Base-by-base conservation (phyloP, 345 rosid genomes). In the Hibiscus syriacus region DNA sequence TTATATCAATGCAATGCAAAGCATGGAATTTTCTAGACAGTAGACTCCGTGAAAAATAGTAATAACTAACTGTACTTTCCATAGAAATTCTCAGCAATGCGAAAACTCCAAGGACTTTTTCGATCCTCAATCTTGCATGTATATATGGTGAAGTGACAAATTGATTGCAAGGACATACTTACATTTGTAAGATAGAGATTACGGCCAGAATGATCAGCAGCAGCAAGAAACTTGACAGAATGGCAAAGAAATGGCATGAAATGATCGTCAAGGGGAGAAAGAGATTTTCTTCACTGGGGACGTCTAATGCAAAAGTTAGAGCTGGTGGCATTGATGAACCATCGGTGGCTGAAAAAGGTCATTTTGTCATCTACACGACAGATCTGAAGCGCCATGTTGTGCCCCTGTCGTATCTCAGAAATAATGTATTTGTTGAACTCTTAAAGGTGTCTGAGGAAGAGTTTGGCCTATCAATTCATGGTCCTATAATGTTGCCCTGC, bases 381-480 rank as follows among this genome's bases (percentile, higher is more conserved):
- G n/a, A n/a, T n/a, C n/a, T n/a, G n/a, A n/a, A n/a, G n/a, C n/a
- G n/a, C n/a, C n/a, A n/a, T 43, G 49, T 30, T 9, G 27, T 63
- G 20, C 74, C 74, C 2, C 43, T 64, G 27, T 41, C 26, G 6
- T 72, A 56, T 32, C 49, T 65, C 49, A 56, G 36, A 22, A 66
- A 32, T 56, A 56, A 22, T 6, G 45, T 65, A 3, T 65, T 72
- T 32, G 39, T 12, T n/a, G 70, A 55, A 29, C 66, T 72, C 17
- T 23, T 72, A 14, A 64, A 65, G 52, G n/a, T n/a, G n/a, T n/a
- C n/a, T n/a, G n/a, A n/a, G n/a, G n/a, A n/a, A n/a, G n/a, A n/a
- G n/a, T n/a, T 65, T 72, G 70, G 70, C 12, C 55, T 72, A 20
- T 25, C 56, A 27, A 38, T 2, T 30, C 34, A 30, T 30, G 70